Evolutionary conservation across 148 eudicot genomes (phyloP).

Genomic region (Camellia sinensis): DNA sequence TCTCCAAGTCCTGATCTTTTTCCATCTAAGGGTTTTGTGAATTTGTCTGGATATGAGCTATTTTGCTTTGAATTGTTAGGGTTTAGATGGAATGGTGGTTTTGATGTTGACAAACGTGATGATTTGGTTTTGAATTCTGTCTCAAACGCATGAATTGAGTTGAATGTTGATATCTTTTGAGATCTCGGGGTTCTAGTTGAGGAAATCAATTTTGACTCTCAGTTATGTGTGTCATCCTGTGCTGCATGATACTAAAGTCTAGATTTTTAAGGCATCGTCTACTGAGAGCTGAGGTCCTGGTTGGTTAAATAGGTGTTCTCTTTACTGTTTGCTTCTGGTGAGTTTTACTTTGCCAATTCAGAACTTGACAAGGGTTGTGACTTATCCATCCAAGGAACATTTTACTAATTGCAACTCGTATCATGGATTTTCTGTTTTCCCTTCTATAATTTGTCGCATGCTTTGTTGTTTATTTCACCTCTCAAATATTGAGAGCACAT

Average conservation of each 20-base stretch:
- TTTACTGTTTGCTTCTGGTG: background rate
- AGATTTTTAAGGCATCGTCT: no score
- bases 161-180: background rate
- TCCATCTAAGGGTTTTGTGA: background rate
- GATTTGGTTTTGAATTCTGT: constrained; percentile 4
- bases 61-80: background rate
- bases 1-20: background rate
- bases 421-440: background rate
- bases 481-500: background rate
- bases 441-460: background rate
- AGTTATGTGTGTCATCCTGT: no score
- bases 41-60: constrained; percentile 1
- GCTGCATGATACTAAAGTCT: no score
- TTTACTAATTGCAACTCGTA: no score
- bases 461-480: background rate
- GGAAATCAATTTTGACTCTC: no score
- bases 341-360: background rate
- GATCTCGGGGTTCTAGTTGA: background rate
- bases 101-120: background rate
- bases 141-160: background rate
- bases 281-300: no score
- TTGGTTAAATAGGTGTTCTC: background rate
- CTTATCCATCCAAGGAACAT: background rate
- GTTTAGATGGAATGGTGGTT: background rate
- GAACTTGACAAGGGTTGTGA: background rate